These are phyloP conservation scores for Dactylorhiza incarnata DNA, from an alignment of 106 monocot species.

Conservation along the genomic window DNA sequence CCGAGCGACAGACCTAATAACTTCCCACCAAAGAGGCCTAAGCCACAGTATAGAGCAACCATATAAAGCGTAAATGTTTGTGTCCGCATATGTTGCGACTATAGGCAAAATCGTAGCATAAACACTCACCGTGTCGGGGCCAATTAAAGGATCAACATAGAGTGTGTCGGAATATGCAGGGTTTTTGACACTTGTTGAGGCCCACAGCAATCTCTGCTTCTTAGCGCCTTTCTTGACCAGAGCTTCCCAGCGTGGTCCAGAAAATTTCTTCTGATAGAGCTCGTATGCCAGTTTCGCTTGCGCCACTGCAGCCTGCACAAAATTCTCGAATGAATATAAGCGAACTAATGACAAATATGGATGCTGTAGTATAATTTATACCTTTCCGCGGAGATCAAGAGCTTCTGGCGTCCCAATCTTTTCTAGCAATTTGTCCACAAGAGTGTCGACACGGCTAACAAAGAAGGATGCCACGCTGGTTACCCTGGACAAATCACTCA, in stretches of 20 bases:
- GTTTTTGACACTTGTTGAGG: constrained; percentile 94
- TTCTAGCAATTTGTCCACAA: constrained; percentile 85
- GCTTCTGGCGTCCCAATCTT: constrained; percentile 86
- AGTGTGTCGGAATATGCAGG: constrained; percentile 81
- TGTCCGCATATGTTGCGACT: neutral
- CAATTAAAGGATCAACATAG: constrained; percentile 82
- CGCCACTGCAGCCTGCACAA: constrained; percentile 75
- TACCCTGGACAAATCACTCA: constrained; percentile 71
- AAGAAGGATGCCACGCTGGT: constrained; percentile 97
- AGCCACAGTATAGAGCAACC: neutral
- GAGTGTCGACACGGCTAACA: constrained; percentile 80
- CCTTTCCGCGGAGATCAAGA: constrained; percentile 78
- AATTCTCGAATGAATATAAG: neutral
- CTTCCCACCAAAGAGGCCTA: too few species aligned
- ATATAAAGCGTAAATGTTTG: neutral
- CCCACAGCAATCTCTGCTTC: constrained; percentile 90
- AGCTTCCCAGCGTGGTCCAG: constrained; percentile 89
- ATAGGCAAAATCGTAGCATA: neutral
- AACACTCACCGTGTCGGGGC: constrained; percentile 74
- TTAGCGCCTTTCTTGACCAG: constrained; percentile 90
- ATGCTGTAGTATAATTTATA: constrained; percentile 4
- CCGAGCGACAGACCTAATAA: too few species aligned
- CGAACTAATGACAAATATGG: neutral
- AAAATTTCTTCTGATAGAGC: constrained; percentile 94
- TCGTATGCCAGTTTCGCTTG: constrained; percentile 79